Conservation (phyloP, 192 early-diverging fungal genomes). For the Powellomyces hirtus region DNA sequence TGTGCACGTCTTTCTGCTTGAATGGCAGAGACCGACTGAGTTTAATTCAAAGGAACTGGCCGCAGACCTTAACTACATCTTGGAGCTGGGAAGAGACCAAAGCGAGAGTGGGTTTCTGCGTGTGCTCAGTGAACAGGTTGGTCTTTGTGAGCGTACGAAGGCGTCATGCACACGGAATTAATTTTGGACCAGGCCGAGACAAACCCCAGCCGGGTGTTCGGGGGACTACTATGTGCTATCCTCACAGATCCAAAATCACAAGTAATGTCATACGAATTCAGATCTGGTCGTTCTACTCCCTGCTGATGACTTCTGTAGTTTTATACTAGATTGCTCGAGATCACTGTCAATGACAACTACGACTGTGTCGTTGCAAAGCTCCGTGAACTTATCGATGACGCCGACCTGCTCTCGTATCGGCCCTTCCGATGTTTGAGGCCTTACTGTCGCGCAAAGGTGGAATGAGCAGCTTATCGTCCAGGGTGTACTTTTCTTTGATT, state of each 20-base stretch:
- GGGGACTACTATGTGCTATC: constrained; percentile 15
- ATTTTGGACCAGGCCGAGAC: not conserved
- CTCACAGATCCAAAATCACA: not conserved
- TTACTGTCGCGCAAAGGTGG: not conserved
- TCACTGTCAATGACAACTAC: constrained; percentile 6
- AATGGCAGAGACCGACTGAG: not conserved
- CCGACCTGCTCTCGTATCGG: constrained; percentile 6
- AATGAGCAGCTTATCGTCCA: not conserved
- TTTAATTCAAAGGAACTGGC: constrained; percentile 1
- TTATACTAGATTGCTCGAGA: constrained; percentile 3
- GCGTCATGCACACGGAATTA: not conserved
- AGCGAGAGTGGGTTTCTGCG: constrained; percentile 12
- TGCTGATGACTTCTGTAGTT: not conserved
- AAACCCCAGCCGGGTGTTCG: constrained; percentile 2
- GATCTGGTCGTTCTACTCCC: not conserved
- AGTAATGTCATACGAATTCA: not conserved
- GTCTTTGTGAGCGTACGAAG: not conserved
- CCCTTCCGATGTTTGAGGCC: constrained; percentile 15
- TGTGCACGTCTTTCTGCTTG: not conserved
- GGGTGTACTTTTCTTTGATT: not conserved
- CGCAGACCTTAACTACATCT: not conserved
- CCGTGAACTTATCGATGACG: not conserved
- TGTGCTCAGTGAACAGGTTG: constrained; percentile 15
- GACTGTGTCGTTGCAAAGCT: not conserved
- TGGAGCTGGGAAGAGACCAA: not conserved